Base-by-base conservation (phyloP, 2,329 filamentous ascomycete genomes). In the Amylocarpus encephaloides region DNA sequence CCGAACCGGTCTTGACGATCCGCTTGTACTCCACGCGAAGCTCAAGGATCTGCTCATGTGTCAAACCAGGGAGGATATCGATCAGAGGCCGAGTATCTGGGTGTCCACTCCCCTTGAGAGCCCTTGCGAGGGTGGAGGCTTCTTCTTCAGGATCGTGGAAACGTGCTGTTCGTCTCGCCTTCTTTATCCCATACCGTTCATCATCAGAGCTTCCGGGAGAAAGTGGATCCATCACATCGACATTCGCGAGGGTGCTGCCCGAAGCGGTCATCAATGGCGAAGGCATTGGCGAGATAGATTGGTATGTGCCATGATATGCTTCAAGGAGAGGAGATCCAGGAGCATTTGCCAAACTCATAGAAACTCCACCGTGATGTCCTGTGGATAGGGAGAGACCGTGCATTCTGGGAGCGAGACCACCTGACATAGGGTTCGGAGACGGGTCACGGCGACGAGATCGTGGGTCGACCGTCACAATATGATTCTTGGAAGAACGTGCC, bases 221-320 rank as follows among this genome's bases (percentile, higher is more conserved):
- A 12, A 82, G 67, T 1, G 73, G 68, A 34, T 81, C 77, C 22
- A 77, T 59, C 51, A 62, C n/a, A 53, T 59, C 53, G 15, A 61
- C 52, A 9, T 82, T 73, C 33, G 77, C 72, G 33, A 60, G 55
- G 29, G 73, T 68, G 43, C 19, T 26, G 15, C 73, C 64, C 1
- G 72, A 70, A 2, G 80, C 67, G 3, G 82, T 63, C 61, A 83
- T 19, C 67, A 91, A 72, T 0, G 91, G 88, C 0, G 90, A 90
- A 0, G 91, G 91, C 88, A 96, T 95, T 0, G 92, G 91, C 0
- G 91, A 95, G 61, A 94, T 87, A 51, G 88, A 88, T 68, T 97
- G 92, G 62, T 95, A 97, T 0, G 91, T 95, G 35, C 92, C 92
- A 55, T 85, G 86, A 69, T 97, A 97, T 1, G 93, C 85, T 69